A percentile compares a stretch with the other conserved stretches of the same genome.
phyloP scores from a whole-genome alignment of 139 green algal genomes.

The Chlamydomonas asymmetrica region DNA sequence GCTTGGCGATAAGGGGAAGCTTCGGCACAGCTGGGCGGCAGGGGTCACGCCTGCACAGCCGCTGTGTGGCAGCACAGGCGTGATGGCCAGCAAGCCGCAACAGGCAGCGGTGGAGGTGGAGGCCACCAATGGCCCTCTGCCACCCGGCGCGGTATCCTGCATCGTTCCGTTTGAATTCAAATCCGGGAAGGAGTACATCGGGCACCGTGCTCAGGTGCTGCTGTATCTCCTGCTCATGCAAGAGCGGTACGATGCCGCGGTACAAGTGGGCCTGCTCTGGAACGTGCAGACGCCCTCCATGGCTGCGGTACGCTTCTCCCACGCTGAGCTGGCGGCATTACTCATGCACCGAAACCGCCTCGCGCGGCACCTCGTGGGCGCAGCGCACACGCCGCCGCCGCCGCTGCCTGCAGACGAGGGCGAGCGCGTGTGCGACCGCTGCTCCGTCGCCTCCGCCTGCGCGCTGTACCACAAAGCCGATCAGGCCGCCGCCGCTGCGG shows the following conservation, averaged over 20 bases:
- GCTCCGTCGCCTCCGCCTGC: constrained; percentile 57
- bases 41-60: too few relatives aligned
- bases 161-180: constrained; percentile 96
- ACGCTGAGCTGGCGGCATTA: constrained; percentile 58
- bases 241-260: constrained; percentile 66
- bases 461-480: constrained; percentile 59
- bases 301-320: constrained; percentile 26
- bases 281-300: constrained; percentile 50
- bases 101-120: too few relatives aligned
- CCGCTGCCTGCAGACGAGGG: constrained; percentile 35
- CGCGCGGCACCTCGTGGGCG: constrained; percentile 51
- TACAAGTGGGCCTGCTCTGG: constrained; percentile 70
- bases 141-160: too few relatives aligned
- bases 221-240: constrained; percentile 87
- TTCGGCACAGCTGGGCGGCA: too few relatives aligned
- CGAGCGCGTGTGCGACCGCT: constrained; percentile 45
- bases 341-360: constrained; percentile 53
- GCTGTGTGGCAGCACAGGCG: too few relatives aligned
- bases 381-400: constrained; percentile 33
- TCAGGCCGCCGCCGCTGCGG: constrained; percentile 33
- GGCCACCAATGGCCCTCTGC: too few relatives aligned
- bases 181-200: constrained; percentile 72
- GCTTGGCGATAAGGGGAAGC: too few relatives aligned
- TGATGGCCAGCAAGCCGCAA: too few relatives aligned
- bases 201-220: constrained; percentile 79